These are phyloP conservation scores for Fomitopsis betulina DNA, from an alignment of 1,284 basidiomycete species.

Conservation along the genomic window DNA sequence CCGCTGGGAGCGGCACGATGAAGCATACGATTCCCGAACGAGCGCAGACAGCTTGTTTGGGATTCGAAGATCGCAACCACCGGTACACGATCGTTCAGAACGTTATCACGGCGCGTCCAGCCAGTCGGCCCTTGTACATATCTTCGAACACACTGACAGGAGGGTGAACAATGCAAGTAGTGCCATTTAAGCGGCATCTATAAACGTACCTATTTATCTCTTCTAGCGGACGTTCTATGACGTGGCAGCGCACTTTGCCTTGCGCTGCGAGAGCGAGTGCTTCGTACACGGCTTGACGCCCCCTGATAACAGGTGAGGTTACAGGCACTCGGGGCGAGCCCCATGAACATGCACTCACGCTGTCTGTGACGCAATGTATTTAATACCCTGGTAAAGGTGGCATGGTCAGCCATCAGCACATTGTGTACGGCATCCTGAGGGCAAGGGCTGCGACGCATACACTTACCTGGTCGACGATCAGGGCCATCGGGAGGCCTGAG, in stretches of 20 bases:
- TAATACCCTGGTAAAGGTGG: conserved; percentile 1
- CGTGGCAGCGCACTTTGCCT: conserved; percentile 64
- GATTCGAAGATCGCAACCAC: background rate
- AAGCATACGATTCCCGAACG: background rate
- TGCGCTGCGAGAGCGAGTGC: conserved; percentile 67
- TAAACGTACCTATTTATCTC: conserved; percentile 9
- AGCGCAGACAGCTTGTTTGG: background rate
- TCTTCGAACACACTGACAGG: conserved; percentile 4
- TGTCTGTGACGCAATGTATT: conserved; percentile 4
- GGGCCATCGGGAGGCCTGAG: conserved; percentile 71
- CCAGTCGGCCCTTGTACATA: conserved; percentile 6
- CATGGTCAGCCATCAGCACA: background rate
- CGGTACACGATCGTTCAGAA: conserved; percentile 12
- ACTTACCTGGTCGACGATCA: conserved; percentile 54
- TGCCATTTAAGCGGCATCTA: background rate
- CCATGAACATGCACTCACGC: conserved; percentile 14
- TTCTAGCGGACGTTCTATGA: conserved; percentile 12
- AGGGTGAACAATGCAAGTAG: background rate
- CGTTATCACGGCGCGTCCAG: conserved; percentile 5
- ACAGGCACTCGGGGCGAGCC: no score
- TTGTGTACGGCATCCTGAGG: background rate
- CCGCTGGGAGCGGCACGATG: background rate
- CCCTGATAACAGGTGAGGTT: conserved; percentile 23
- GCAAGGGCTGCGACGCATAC: background rate
- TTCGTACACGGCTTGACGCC: conserved; percentile 71